Evolutionary conservation across 2,329 filamentous ascomycete species (phyloP), one percentile per base, ranked within the genome.

Genomic region (Colletotrichum orchidophilum): DNA sequence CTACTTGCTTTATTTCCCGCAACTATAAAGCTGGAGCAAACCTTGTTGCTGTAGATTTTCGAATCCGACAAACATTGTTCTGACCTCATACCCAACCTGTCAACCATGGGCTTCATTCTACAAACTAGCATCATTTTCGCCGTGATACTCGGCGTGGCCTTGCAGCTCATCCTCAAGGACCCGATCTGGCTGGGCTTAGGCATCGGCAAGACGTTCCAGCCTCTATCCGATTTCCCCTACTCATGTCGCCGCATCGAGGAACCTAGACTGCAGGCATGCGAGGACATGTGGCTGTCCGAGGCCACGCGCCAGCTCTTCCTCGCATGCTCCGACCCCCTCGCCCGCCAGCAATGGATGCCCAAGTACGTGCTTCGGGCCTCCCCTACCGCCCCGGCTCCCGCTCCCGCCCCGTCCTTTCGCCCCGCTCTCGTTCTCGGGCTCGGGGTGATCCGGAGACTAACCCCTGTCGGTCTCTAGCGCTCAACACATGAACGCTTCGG

Each of bases 211-310:
- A 73, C 63, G 0, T 59, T 76, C 26, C 76, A 78, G 61, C 76
- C 77, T 9, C 71, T 80, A 18, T 66, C 70, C 53, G 74, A 77
- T 49, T 80, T 79, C 50, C 75, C 77, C 24, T 78, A 79, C 71
- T 70, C 71, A 11, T 80, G 78, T 57, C 78, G 75, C 2, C 75
- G 78, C 31, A 75, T 80, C 15, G 57, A 75, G 18, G 66, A 80
- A 52, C 69, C 73, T n/a, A 68, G 66, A 24, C 68, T 80, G 26
- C 74, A 78, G 50, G 64, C 69, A 60, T 80, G 78, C 73, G 78
- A 80, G 73, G 78, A 80, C 52, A 78, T 80, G 77, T 80, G 76
- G 77, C 61, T 80, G 1, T 78, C 76, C 15, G 76, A 79, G 61
- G 33, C 70, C 24, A 78, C 76, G n/a, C 73, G 78, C 13, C 74